A percentile compares a stretch with the other conserved stretches of the same genome.
phyloP scores from a whole-genome alignment of 1,284 basidiomycete genomes.

The Heliocybe sulcata region DNA sequence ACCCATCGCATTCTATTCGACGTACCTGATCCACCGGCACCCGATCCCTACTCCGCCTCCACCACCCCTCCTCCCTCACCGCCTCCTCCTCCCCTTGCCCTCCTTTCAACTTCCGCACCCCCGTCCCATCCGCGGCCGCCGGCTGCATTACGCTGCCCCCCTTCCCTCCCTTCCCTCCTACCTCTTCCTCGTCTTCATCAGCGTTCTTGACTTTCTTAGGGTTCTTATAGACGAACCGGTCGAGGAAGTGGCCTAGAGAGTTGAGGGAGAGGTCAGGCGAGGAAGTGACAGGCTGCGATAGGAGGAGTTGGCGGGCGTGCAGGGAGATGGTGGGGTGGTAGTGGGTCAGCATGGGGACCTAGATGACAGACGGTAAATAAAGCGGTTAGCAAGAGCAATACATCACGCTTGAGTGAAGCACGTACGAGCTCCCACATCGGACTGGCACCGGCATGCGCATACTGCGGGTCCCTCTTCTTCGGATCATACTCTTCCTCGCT shows the following conservation, averaged over 20 bases:
- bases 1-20: constrained; percentile 9
- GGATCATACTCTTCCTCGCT: constrained; percentile 66
- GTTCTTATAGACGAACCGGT: constrained; percentile 68
- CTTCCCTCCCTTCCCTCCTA: constrained; percentile 31
- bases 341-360: constrained; percentile 79
- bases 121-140: constrained; percentile 52
- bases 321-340: constrained; percentile 91
- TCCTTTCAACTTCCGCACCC: constrained; percentile 51
- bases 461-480: constrained; percentile 88
- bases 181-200: background rate
- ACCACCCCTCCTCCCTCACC: constrained; percentile 79
- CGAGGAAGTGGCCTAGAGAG: constrained; percentile 84
- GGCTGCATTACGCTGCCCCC: constrained; percentile 95
- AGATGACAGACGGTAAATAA: constrained; percentile 1
- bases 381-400: too few species aligned
- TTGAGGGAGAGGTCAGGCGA: constrained; percentile 4
- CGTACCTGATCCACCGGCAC: constrained; percentile 85
- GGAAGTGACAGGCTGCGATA: constrained; percentile 38
- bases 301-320: constrained; percentile 79
- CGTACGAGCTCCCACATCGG: constrained; percentile 87
- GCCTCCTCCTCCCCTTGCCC: constrained; percentile 24
- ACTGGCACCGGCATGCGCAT: constrained; percentile 75
- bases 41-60: constrained; percentile 65
- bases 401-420: too few species aligned
- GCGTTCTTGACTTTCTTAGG: constrained; percentile 80